These are phyloP conservation scores for Amphibolis antarctica DNA, from an alignment of 106 monocot species.

Conservation along the genomic window DNA sequence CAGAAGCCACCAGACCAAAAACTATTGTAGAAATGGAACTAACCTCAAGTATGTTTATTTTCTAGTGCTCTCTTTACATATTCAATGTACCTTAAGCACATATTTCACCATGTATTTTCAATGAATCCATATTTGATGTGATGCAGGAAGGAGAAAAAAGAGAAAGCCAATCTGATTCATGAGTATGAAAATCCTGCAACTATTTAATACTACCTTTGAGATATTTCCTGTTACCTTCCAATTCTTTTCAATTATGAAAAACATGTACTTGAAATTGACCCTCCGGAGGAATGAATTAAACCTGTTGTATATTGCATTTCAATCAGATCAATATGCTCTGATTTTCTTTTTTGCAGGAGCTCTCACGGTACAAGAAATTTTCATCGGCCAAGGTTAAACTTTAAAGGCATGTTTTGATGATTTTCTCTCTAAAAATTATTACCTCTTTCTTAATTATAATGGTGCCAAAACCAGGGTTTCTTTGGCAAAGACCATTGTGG, in stretches of 20 bases:
- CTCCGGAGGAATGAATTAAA: background rate
- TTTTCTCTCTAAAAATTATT: background rate
- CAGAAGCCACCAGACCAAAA: background rate
- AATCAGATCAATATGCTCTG: background rate
- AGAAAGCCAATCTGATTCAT: background rate
- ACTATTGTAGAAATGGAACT: too few relatives aligned
- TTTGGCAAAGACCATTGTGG: background rate
- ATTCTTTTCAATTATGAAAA: background rate
- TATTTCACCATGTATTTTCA: background rate
- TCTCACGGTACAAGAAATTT: background rate
- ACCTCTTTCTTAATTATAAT: background rate
- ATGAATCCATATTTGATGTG: background rate
- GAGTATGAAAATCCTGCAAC: background rate
- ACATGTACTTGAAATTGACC: background rate
- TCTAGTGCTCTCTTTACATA: background rate
- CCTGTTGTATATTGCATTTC: background rate
- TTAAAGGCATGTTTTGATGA: background rate
- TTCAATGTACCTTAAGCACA: too few relatives aligned
- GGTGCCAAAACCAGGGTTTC: background rate
- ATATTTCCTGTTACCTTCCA: background rate
- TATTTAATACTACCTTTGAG: too few relatives aligned
- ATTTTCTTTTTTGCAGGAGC: conserved; percentile 3
- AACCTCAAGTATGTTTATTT: background rate
- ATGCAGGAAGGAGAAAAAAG: background rate
- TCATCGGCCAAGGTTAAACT: background rate